Percentiles rank a stretch among this genome's conserved stretches.
Evolutionary conservation across 1,139 yeast genomes (phyloP).

Genomic region (Magnusiomyces ingens): DNA sequence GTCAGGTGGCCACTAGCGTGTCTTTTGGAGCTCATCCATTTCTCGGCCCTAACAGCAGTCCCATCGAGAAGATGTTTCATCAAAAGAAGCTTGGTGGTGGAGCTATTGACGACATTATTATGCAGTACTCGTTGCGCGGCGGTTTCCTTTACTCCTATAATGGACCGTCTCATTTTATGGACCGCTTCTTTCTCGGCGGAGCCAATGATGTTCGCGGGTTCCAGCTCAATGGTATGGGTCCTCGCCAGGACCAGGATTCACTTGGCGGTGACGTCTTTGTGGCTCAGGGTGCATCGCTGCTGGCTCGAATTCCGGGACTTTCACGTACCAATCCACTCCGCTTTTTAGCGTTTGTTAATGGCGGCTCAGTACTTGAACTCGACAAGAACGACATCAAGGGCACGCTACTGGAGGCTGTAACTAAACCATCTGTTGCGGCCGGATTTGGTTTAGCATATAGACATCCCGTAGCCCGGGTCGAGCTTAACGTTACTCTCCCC

Average conservation of each 20-base stretch:
- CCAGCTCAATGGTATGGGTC: constrained; percentile 75
- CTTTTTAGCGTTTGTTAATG: constrained; percentile 63
- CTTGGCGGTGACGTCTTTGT: constrained; percentile 78
- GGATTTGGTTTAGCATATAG: constrained; percentile 78
- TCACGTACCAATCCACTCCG: constrained; percentile 53
- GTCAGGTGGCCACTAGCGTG: constrained; percentile 25
- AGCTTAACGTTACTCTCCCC: constrained; percentile 80
- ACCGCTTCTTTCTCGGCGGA: constrained; percentile 63
- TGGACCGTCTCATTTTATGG: constrained; percentile 35
- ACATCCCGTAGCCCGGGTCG: constrained; percentile 88
- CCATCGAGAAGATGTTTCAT: constrained; percentile 4
- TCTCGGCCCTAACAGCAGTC: neutral
- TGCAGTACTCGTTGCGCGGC: constrained; percentile 21
- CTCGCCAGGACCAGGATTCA: constrained; percentile 49
- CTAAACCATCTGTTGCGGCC: constrained; percentile 29
- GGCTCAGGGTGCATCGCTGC: constrained; percentile 63
- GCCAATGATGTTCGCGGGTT: constrained; percentile 80
- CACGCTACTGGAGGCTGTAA: constrained; percentile 28
- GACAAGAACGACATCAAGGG: constrained; percentile 30
- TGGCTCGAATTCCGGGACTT: constrained; percentile 56
- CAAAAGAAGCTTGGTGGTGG: constrained; percentile 5
- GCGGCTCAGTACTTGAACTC: constrained; percentile 56
- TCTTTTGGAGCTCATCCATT: neutral
- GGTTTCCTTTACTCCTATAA: constrained; percentile 28
- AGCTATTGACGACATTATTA: constrained; percentile 14